phyloP scores from a whole-genome alignment of 1,284 basidiomycete species.

The Melanopsichium pennsylvanicum region DNA sequence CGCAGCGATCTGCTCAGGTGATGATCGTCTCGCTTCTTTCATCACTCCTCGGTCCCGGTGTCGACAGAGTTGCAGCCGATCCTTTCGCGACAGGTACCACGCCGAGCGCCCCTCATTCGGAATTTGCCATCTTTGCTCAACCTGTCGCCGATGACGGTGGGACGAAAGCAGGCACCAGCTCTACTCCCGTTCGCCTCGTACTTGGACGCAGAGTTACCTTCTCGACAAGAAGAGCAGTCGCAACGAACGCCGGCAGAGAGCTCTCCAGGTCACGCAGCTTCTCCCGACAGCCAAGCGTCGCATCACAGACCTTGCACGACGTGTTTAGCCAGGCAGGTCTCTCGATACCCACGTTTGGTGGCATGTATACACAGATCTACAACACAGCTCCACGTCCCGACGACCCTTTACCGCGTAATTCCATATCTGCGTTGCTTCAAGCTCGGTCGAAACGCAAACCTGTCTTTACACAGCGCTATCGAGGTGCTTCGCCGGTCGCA shows the following conservation, averaged over 20 bases:
- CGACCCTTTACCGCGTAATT: constrained; percentile 54
- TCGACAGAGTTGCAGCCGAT: constrained; percentile 9
- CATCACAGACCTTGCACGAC: constrained; percentile 26
- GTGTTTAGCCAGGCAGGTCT: constrained; percentile 44
- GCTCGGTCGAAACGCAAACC: constrained; percentile 36
- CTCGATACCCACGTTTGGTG: constrained; percentile 24
- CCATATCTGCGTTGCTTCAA: constrained; percentile 30
- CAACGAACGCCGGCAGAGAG: constrained; percentile 3
- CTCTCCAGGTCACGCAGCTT: constrained; percentile 33
- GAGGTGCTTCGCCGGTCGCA: constrained; percentile 2
- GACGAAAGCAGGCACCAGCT: neutral
- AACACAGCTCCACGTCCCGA: constrained; percentile 39
- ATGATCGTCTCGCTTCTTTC: constrained; percentile 22
- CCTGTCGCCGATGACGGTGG: neutral
- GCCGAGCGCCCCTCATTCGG: constrained; percentile 16
- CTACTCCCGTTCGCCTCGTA: constrained; percentile 27
- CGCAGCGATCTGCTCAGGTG: constrained; percentile 21
- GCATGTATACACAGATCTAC: constrained; percentile 1
- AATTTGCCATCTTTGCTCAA: constrained; percentile 45
- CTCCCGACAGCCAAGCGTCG: constrained; percentile 19
- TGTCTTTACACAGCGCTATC: constrained; percentile 9
- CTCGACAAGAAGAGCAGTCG: constrained; percentile 1
- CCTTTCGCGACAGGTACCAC: constrained; percentile 5
- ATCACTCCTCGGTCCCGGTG: constrained; percentile 5
- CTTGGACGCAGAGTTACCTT: constrained; percentile 29